Base-by-base conservation (phyloP, 225 moss, liverwort and hornwort genomes). In the Neckera pumila region DNA sequence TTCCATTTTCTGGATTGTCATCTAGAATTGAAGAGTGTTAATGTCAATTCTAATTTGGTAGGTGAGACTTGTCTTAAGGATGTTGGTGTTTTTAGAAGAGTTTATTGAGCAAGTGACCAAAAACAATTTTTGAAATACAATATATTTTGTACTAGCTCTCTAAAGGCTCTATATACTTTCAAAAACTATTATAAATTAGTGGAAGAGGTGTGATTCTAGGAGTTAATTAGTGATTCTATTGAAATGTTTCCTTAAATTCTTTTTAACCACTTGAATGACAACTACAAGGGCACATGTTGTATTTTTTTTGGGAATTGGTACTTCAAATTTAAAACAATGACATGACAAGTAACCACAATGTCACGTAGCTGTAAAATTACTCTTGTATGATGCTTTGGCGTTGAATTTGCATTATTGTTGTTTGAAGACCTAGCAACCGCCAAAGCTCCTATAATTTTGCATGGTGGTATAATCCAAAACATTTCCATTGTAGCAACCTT, bases 151-250 rank as follows among this genome's bases (percentile, higher is more conserved):
- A n/a, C n/a, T n/a, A n/a, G n/a, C n/a, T n/a, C n/a, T n/a, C n/a
- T n/a, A n/a, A n/a, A n/a, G n/a, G n/a, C n/a, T n/a, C n/a, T n/a
- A n/a, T n/a, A n/a, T n/a, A n/a, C n/a, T n/a, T n/a, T n/a, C n/a
- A n/a, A n/a, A n/a, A n/a, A n/a, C n/a, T n/a, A n/a, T n/a, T n/a
- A n/a, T n/a, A n/a, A n/a, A 43, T 72, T n/a, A 63, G 33, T 6
- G 2, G 0, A 3, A 22, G 7, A 31, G 0, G 5, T 1, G 0
- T 40, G 64, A 77, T 65, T 77, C 9, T 31, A 17, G 3, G 4
- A 65, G 11, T 40, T 65, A 47, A 70, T 26, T 58, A 65, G 57
- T 84, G 26, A 70, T n/a, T 61, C 53, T 7, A 65, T 66, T 59
- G 0, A 18, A 3, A 64, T 17, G 10, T 53, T 70, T 69, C 3